These are phyloP conservation scores for Rhizophora mangle DNA, from an alignment of 345 rosid species.

Conservation along the genomic window DNA sequence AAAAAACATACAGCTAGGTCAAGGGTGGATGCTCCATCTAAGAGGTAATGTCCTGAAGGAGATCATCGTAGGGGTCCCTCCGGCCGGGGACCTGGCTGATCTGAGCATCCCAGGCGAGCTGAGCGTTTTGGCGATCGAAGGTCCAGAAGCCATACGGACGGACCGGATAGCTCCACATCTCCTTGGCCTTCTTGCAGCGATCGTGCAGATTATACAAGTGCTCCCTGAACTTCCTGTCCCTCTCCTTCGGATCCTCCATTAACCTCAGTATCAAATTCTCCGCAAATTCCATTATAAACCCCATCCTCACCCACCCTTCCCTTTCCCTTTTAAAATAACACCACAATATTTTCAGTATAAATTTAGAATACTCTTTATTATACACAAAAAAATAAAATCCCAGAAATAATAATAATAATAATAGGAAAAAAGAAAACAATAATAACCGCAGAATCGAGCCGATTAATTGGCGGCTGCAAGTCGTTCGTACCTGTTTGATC, in stretches of 20 bases:
- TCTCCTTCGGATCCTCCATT: slow-evolving; percentile 95
- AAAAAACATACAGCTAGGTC: too few species aligned
- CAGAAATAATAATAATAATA: too few species aligned
- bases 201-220: slow-evolving; percentile 65
- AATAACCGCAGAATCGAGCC: too few species aligned
- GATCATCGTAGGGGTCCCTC: slow-evolving; percentile 94
- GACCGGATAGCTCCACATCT: slow-evolving; percentile 93
- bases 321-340: too few species aligned
- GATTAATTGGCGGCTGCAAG: too few species aligned
- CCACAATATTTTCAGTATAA: too few species aligned
- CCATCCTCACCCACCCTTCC: slow-evolving; percentile 37
- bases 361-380: too few species aligned
- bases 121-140: slow-evolving; percentile 88
- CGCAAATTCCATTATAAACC: slow-evolving; percentile 91
- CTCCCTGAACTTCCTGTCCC: slow-evolving; percentile 80
- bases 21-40: too few species aligned
- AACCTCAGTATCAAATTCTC: slow-evolving; percentile 77
- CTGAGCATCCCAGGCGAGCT: slow-evolving; percentile 92
- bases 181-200: slow-evolving; percentile 81
- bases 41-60: slow-evolving; percentile 40
- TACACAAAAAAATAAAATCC: too few species aligned
- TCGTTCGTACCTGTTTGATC: too few species aligned
- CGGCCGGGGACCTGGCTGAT: slow-evolving; percentile 94
- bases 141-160: slow-evolving; percentile 99
- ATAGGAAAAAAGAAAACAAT: too few species aligned